These are phyloP conservation scores for Phialophora expanda DNA, from an alignment of 2,329 filamentous ascomycete genomes.

Conservation along the genomic window DNA sequence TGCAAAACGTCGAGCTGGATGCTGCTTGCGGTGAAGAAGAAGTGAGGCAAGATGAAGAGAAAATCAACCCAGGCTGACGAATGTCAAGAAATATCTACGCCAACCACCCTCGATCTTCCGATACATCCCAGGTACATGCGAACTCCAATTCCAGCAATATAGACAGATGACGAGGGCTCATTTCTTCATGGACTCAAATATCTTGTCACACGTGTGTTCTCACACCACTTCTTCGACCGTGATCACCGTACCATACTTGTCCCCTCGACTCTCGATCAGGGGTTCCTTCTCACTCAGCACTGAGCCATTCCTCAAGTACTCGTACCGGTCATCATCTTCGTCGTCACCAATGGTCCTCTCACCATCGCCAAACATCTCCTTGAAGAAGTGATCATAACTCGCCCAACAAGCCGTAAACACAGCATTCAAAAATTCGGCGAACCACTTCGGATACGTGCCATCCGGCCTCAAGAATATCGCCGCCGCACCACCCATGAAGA, in stretches of 20 bases:
- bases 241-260: slow-evolving; percentile 26
- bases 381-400: slow-evolving; percentile 68
- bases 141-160: background rate
- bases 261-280: slow-evolving; percentile 25
- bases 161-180: background rate
- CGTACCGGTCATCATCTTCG: slow-evolving; percentile 12
- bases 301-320: background rate
- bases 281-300: slow-evolving; percentile 32
- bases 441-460: slow-evolving; percentile 72
- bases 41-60: slow-evolving; percentile 5
- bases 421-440: slow-evolving; percentile 58
- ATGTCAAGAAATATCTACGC: background rate
- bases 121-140: background rate
- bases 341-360: slow-evolving; percentile 63
- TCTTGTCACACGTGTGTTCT: slow-evolving; percentile 1
- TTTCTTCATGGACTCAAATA: slow-evolving; percentile 4
- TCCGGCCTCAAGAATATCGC: slow-evolving; percentile 65
- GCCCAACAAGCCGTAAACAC: slow-evolving; percentile 66
- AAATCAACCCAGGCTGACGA: background rate
- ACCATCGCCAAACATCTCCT: slow-evolving; percentile 79
- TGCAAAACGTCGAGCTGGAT: background rate
- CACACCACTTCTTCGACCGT: slow-evolving; percentile 26
- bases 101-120: background rate
- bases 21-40: slow-evolving; percentile 9
- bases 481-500: slow-evolving; percentile 55